Evolutionary conservation across 2,329 filamentous ascomycete species (phyloP).

Genomic region (Aschersonia sp.): DNA sequence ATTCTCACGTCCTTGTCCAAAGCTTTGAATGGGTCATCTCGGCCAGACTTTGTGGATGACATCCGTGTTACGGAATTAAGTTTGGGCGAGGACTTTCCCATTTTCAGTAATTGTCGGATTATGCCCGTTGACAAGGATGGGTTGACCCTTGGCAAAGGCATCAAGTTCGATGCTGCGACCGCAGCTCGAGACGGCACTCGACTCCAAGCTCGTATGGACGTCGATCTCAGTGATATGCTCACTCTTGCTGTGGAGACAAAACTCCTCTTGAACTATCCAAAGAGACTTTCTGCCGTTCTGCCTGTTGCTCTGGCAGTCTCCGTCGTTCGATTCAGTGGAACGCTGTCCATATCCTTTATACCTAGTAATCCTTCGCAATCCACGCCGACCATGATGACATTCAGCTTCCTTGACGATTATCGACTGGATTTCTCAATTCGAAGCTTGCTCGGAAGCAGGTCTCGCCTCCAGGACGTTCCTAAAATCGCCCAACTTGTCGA

Average conservation of each 20-base stretch:
- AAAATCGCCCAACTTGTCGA: slow-evolving; percentile 81
- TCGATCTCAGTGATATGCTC: slow-evolving; percentile 90
- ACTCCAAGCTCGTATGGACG: slow-evolving; percentile 89
- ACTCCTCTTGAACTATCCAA: slow-evolving; percentile 86
- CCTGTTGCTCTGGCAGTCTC: slow-evolving; percentile 86
- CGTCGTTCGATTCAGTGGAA: slow-evolving; percentile 88
- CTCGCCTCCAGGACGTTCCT: slow-evolving; percentile 68
- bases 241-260: slow-evolving; percentile 92
- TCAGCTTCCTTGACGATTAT: slow-evolving; percentile 87
- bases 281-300: slow-evolving; percentile 72
- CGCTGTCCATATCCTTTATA: slow-evolving; percentile 83
- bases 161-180: slow-evolving; percentile 35
- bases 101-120: slow-evolving; percentile 94
- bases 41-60: slow-evolving; percentile 84
- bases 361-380: slow-evolving; percentile 55
- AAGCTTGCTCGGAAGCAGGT: slow-evolving; percentile 66
- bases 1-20: slow-evolving; percentile 76
- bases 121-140: slow-evolving; percentile 81
- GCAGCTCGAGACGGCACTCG: slow-evolving; percentile 52
- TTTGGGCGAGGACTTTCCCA: slow-evolving; percentile 92
- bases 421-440: slow-evolving; percentile 69
- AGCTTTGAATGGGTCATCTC: slow-evolving; percentile 70
- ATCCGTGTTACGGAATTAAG: slow-evolving; percentile 90
- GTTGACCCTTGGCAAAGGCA: slow-evolving; percentile 35
- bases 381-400: slow-evolving; percentile 78